These are phyloP conservation scores for Wickerhamomyces silvicola DNA, from an alignment of 805 yeast genomes.

Conservation along the genomic window DNA sequence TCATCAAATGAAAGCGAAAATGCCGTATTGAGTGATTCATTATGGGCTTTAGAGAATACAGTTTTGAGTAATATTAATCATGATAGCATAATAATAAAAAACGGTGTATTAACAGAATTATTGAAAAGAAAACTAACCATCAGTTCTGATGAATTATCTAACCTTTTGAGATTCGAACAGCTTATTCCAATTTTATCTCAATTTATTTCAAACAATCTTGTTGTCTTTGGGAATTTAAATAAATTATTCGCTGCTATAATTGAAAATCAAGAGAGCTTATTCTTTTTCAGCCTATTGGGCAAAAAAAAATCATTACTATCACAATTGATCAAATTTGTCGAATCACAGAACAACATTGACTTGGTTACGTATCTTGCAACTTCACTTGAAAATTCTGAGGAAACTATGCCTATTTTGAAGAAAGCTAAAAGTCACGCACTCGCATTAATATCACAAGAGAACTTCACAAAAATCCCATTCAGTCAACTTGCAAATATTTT, in stretches of 20 bases:
- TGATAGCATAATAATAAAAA: slow-evolving; percentile 5
- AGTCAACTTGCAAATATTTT: slow-evolving; percentile 23
- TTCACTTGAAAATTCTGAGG: background rate
- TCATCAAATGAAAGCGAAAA: slow-evolving; percentile 11
- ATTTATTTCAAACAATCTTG: slow-evolving; percentile 10
- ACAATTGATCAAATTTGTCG: slow-evolving; percentile 9
- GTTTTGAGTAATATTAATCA: slow-evolving; percentile 7
- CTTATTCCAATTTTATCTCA: slow-evolving; percentile 4
- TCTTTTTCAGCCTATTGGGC: slow-evolving; percentile 14
- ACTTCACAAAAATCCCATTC: slow-evolving; percentile 27
- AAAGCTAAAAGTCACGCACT: slow-evolving; percentile 9
- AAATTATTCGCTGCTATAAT: slow-evolving; percentile 5
- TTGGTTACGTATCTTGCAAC: slow-evolving; percentile 11
- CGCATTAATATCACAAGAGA: slow-evolving; percentile 16
- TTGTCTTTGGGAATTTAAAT: slow-evolving; percentile 10
- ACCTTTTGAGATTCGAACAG: background rate
- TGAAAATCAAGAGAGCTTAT: slow-evolving; percentile 5
- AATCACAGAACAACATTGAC: slow-evolving; percentile 1
- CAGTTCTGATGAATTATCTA: slow-evolving; percentile 4
- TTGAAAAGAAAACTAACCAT: slow-evolving; percentile 12
- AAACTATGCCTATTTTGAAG: background rate
- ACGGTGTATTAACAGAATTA: slow-evolving; percentile 9
- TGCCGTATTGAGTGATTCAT: slow-evolving; percentile 23
- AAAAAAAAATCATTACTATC: slow-evolving; percentile 1
- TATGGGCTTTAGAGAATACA: slow-evolving; percentile 16